These are phyloP conservation scores for Aspergillus pseudoviridinutans DNA, from an alignment of 2,329 filamentous ascomycete genomes.

Conservation along the genomic window DNA sequence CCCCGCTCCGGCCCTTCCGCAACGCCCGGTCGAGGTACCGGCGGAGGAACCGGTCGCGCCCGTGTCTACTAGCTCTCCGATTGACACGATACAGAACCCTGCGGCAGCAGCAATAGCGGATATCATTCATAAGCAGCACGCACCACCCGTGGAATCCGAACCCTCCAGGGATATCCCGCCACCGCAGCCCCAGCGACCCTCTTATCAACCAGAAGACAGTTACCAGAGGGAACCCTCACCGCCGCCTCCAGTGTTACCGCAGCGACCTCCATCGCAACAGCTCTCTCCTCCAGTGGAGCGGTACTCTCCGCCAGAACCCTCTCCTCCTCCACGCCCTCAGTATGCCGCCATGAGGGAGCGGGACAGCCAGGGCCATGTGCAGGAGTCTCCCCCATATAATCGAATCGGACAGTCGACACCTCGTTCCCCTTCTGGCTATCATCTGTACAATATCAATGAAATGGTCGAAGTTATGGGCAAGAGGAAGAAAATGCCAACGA, in stretches of 20 bases:
- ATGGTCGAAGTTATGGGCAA: constrained; percentile 97
- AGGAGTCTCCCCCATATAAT: constrained; percentile 55
- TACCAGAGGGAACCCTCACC: constrained; percentile 41
- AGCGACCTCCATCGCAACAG: constrained; percentile 56
- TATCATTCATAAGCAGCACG: constrained; percentile 41
- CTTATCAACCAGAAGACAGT: constrained; percentile 65
- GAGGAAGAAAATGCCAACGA: constrained; percentile 98
- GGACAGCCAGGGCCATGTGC: constrained; percentile 36
- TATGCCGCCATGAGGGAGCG: constrained; percentile 38
- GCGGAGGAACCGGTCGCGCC: constrained; percentile 25
- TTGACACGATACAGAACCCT: constrained; percentile 48
- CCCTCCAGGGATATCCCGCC: constrained; percentile 30
- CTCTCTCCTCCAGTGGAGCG: constrained; percentile 55
- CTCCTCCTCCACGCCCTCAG: constrained; percentile 40
- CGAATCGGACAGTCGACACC: constrained; percentile 48
- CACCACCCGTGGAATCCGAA: constrained; percentile 26
- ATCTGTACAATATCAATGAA: constrained; percentile 95
- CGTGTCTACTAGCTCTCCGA: constrained; percentile 30
- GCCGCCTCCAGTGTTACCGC: constrained; percentile 59
- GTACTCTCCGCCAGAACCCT: constrained; percentile 54
- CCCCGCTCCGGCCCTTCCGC: constrained; percentile 37
- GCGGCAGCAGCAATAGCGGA: constrained; percentile 54
- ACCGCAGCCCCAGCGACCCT: constrained; percentile 41
- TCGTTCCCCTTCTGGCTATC: constrained; percentile 72
- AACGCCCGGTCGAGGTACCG: constrained; percentile 22